A percentile compares a stretch with the other conserved stretches of the same genome.
Conservation (phyloP, 1,284 basidiomycete genomes). For the Ustanciosporium gigantosporum region DNA sequence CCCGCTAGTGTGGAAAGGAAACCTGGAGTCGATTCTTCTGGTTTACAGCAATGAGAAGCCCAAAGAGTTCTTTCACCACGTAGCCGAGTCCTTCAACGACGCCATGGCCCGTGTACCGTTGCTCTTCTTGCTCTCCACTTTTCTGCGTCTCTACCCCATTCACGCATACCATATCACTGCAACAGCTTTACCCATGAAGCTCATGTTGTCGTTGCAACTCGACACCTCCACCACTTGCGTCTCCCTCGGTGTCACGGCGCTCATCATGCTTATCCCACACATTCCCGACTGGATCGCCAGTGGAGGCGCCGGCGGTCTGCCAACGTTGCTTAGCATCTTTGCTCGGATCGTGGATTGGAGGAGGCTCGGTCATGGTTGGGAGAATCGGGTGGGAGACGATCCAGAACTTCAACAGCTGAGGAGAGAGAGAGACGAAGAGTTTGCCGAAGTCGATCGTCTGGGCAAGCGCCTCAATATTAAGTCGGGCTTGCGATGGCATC, state of each 20-base stretch:
- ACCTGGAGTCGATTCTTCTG: conserved; percentile 49
- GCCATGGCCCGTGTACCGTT: conserved; percentile 38
- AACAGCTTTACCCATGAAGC: conserved; percentile 44
- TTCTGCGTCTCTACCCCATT: conserved; percentile 51
- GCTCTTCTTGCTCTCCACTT: conserved; percentile 52
- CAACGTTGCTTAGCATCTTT: conserved; percentile 51
- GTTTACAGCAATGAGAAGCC: conserved; percentile 47
- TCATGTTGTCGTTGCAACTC: conserved; percentile 46
- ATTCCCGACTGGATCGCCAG: conserved; percentile 55
- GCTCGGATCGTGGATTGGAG: conserved; percentile 54
- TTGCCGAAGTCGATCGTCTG: conserved; percentile 41
- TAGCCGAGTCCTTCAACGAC: conserved; percentile 43
- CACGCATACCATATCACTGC: conserved; percentile 55
- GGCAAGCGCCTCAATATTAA: conserved; percentile 46
- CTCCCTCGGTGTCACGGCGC: conserved; percentile 46
- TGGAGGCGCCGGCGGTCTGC: conserved; percentile 48
- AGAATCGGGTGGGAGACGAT: conserved; percentile 31
- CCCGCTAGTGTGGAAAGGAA: conserved; percentile 42
- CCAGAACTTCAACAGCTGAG: conserved; percentile 25
- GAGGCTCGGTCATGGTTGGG: conserved; percentile 44
- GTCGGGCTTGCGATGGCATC: conserved; percentile 36
- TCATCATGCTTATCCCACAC: conserved; percentile 58
- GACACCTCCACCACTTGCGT: conserved; percentile 49
- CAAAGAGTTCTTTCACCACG: conserved; percentile 55
- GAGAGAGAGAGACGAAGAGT: conserved; percentile 46